These are phyloP conservation scores for Paraconiothyrium brasiliense DNA, from an alignment of 2,329 filamentous ascomycete species.

Conservation along the genomic window DNA sequence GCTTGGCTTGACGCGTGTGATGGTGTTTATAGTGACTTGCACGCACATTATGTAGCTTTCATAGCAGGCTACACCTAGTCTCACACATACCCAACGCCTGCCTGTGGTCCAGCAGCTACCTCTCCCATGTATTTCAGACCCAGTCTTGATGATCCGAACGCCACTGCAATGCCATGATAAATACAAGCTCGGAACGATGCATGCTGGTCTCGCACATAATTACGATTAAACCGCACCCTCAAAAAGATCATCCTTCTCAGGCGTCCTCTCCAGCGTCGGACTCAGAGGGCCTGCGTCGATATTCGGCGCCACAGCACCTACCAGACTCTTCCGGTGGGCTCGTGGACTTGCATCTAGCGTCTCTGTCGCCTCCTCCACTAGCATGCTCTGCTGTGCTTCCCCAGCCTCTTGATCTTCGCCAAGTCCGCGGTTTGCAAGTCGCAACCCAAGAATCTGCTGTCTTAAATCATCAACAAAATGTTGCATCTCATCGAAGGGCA, in stretches of 20 bases:
- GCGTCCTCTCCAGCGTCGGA: constrained; percentile 37
- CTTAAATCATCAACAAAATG: constrained; percentile 74
- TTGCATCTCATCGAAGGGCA: constrained; percentile 64
- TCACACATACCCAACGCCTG: background rate
- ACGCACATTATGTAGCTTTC: background rate
- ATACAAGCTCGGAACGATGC: background rate
- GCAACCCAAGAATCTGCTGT: constrained; percentile 64
- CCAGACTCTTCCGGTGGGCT: constrained; percentile 55
- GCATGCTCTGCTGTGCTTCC: constrained; percentile 31
- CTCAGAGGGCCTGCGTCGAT: constrained; percentile 42
- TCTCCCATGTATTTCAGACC: constrained; percentile 2
- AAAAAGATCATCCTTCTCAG: constrained; percentile 42
- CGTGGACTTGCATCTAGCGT: constrained; percentile 46
- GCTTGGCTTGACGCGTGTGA: background rate
- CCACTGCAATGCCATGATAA: constrained; percentile 18
- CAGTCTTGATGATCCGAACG: constrained; percentile 15
- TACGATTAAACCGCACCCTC: constrained; percentile 31
- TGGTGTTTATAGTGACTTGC: background rate
- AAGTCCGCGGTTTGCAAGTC: constrained; percentile 51
- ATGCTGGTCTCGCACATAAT: background rate
- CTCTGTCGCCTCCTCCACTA: constrained; percentile 50
- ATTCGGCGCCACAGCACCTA: constrained; percentile 41
- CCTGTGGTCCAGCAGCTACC: background rate
- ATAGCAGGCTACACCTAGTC: background rate
- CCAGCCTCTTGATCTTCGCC: constrained; percentile 50